Percentiles rank a stretch among this genome's conserved stretches.
These are phyloP conservation scores for Linnemannia schmuckeri DNA, from an alignment of 192 early-diverging fungal genomes.

Conservation along the genomic window DNA sequence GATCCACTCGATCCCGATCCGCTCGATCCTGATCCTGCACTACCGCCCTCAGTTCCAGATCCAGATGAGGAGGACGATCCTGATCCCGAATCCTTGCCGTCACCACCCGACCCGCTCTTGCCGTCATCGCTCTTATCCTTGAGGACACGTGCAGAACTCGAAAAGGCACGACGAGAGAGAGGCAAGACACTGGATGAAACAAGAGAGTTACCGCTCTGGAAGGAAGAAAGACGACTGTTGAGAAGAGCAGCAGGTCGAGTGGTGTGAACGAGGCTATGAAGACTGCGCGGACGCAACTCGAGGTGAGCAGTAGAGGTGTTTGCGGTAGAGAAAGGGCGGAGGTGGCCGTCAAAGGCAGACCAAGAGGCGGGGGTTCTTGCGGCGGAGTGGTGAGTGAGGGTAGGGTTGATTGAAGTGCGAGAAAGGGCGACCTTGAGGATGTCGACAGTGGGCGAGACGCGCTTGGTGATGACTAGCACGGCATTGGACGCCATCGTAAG, in stretches of 20 bases:
- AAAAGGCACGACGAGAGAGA: slow-evolving; percentile 38
- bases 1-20: slow-evolving; percentile 25
- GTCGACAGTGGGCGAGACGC: slow-evolving; percentile 45
- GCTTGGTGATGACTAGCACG: slow-evolving; percentile 51
- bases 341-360: slow-evolving; percentile 44
- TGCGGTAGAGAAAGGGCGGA: slow-evolving; percentile 37
- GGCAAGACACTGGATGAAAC: not conserved
- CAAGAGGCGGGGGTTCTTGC: slow-evolving; percentile 36
- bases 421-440: slow-evolving; percentile 49
- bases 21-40: slow-evolving; percentile 19
- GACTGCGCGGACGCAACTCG: slow-evolving; percentile 28
- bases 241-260: not conserved
- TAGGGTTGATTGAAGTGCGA: slow-evolving; percentile 47
- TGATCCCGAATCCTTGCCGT: slow-evolving; percentile 26
- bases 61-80: slow-evolving; percentile 41
- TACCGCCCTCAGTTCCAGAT: slow-evolving; percentile 16
- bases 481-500: slow-evolving; percentile 43
- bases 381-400: slow-evolving; percentile 24
- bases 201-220: not conserved
- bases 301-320: slow-evolving; percentile 19
- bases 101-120: slow-evolving; percentile 14
- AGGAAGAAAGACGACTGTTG: not conserved
- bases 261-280: slow-evolving; percentile 17
- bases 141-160: slow-evolving; percentile 32
- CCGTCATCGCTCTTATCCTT: slow-evolving; percentile 42